These are phyloP conservation scores for Eustoma russellianum DNA, from an alignment of 257 asterid genomes.

Conservation along the genomic window DNA sequence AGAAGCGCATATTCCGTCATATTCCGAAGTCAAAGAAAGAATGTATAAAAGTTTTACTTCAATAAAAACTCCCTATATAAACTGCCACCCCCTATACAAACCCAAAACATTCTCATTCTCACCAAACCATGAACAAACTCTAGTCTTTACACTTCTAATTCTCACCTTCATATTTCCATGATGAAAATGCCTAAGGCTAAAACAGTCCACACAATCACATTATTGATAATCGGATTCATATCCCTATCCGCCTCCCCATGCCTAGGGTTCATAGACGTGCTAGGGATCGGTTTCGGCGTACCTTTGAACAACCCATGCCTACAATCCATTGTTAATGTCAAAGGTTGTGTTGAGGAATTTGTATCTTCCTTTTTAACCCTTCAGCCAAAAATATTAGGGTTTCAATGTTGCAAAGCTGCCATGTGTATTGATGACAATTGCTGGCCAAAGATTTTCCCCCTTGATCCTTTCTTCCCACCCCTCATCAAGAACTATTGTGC, in stretches of 20 bases:
- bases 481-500: constrained; percentile 9
- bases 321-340: constrained; percentile 7
- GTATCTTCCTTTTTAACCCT: constrained; percentile 13
- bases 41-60: too few relatives aligned
- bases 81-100: too few relatives aligned
- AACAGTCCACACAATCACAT: neutral
- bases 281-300: constrained; percentile 2
- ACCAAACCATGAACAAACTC: too few relatives aligned
- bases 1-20: too few relatives aligned
- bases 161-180: too few relatives aligned
- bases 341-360: constrained; percentile 18
- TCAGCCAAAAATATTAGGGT: constrained; percentile 10
- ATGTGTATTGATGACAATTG: constrained; percentile 17
- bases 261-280: neutral
- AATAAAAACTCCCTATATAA: too few relatives aligned
- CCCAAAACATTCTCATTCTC: too few relatives aligned
- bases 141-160: too few relatives aligned
- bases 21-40: too few relatives aligned
- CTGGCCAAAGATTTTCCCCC: constrained; percentile 20
- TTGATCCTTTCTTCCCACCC: constrained; percentile 14
- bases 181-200: constrained; percentile 6
- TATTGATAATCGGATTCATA: neutral
- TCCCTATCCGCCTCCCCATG: constrained; percentile 1
- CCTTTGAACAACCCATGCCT: constrained; percentile 16
- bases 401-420: constrained; percentile 18